A percentile compares a stretch with the other conserved stretches of the same genome.
Conservation (phyloP, 2,329 filamentous ascomycete species). For the Claviceps arundinis region DNA sequence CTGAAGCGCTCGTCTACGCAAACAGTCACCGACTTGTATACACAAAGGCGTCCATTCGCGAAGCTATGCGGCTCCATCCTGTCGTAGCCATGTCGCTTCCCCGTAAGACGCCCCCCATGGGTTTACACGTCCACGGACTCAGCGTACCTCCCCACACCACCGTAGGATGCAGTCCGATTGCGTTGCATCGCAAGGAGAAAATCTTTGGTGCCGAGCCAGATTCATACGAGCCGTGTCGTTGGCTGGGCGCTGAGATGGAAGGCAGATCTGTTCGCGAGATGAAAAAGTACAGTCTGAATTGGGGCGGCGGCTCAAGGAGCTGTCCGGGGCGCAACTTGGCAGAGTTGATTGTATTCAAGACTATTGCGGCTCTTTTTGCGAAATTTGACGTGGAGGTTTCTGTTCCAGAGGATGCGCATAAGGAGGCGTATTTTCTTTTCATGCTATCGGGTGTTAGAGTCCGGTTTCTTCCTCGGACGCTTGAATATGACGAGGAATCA, state of each 20-base stretch:
- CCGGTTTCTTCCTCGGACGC: slow-evolving; percentile 18
- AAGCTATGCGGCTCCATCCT: slow-evolving; percentile 36
- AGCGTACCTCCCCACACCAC: slow-evolving; percentile 30
- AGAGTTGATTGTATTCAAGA: slow-evolving; percentile 34
- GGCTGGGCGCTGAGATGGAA: slow-evolving; percentile 22
- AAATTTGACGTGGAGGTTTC: slow-evolving; percentile 30
- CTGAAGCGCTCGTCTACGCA: slow-evolving; percentile 8
- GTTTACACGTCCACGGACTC: slow-evolving; percentile 24
- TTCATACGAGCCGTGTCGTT: slow-evolving; percentile 32
- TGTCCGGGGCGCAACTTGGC: slow-evolving; percentile 39
- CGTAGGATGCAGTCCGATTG: slow-evolving; percentile 37
- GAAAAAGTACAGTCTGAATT: slow-evolving; percentile 36
- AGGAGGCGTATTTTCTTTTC: slow-evolving; percentile 36
- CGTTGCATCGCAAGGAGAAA: slow-evolving; percentile 34
- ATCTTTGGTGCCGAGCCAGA: slow-evolving; percentile 35
- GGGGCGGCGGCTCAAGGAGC: slow-evolving; percentile 36
- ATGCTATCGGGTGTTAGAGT: slow-evolving; percentile 35
- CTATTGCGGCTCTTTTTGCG: slow-evolving; percentile 26
- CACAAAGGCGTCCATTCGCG: slow-evolving; percentile 30
- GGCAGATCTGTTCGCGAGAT: slow-evolving; percentile 20
- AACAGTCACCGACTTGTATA: slow-evolving; percentile 9
- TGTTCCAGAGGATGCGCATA: slow-evolving; percentile 25
- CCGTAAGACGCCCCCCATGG: slow-evolving; percentile 27
- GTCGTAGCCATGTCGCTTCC: slow-evolving; percentile 39
- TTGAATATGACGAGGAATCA: not conserved